Conservation (phyloP, 2,329 filamentous ascomycete genomes). For the Colletotrichum plurivorum region DNA sequence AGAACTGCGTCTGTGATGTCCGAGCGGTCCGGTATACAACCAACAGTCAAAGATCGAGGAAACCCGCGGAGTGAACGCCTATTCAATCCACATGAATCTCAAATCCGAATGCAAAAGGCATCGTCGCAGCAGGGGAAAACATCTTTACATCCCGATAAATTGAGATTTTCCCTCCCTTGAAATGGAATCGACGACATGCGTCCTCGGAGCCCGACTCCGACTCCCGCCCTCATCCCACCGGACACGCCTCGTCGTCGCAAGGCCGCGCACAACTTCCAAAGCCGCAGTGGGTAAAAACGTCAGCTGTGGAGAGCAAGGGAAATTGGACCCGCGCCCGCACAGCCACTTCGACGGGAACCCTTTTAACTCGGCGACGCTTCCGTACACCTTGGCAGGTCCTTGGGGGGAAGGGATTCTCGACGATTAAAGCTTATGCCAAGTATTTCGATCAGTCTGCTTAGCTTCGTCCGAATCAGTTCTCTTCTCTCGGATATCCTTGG, state of each 20-base stretch:
- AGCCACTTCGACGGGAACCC: conserved; percentile 16
- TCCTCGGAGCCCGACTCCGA: too few relatives aligned
- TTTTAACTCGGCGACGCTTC: conserved; percentile 21
- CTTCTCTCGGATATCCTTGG: neutral
- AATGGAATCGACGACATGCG: too few relatives aligned
- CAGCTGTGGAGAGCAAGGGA: conserved; percentile 39
- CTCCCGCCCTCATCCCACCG: neutral
- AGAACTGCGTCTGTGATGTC: too few relatives aligned
- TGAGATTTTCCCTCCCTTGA: too few relatives aligned
- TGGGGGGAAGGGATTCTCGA: neutral
- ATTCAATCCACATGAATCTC: too few relatives aligned
- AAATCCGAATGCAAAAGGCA: too few relatives aligned
- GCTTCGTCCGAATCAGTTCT: neutral
- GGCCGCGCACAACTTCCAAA: neutral
- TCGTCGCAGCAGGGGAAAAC: too few relatives aligned
- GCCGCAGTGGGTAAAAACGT: conserved; percentile 33
- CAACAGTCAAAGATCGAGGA: too few relatives aligned
- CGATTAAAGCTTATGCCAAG: conserved; percentile 21
- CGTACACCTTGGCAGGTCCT: conserved; percentile 13
- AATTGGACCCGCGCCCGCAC: conserved; percentile 34
- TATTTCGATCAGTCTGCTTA: neutral
- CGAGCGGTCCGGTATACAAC: too few relatives aligned
- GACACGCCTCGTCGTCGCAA: neutral
- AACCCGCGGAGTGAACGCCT: too few relatives aligned
- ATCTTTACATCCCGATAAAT: too few relatives aligned